Evolutionary conservation across 768 basidiomycete species (phyloP).

Genomic region (Asterophora parasitica): DNA sequence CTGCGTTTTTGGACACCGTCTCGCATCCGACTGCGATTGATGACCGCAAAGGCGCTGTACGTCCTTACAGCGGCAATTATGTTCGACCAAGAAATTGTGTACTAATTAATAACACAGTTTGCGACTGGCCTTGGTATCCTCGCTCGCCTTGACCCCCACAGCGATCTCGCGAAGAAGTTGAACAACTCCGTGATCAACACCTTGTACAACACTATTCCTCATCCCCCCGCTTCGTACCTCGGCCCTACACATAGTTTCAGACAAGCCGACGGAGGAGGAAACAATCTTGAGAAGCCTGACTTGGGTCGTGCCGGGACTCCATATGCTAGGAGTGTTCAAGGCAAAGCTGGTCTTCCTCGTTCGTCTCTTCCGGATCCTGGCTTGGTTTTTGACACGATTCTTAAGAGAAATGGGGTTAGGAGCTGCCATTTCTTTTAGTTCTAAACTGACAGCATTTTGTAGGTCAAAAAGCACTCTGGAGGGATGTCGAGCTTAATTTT

Average conservation of each 20-base stretch:
- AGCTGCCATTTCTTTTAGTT: background rate
- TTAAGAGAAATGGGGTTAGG: conserved; percentile 37
- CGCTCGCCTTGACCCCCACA: conserved; percentile 17
- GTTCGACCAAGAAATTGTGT: no score
- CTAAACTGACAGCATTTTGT: no score
- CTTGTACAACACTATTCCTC: conserved; percentile 58
- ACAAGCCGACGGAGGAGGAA: conserved; percentile 43
- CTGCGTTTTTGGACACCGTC: conserved; percentile 23
- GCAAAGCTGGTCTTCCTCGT: conserved; percentile 32
- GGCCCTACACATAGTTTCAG: conserved; percentile 34
- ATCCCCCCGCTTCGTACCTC: conserved; percentile 33
- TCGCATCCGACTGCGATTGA: conserved; percentile 31
- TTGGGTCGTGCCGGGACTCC: conserved; percentile 46
- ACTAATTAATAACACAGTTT: conserved; percentile 17
- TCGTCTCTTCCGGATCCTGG: conserved; percentile 49
- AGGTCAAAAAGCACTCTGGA: conserved; percentile 43
- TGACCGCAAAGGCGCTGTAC: conserved; percentile 32
- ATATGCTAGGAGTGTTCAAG: conserved; percentile 48
- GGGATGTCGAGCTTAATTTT: conserved; percentile 61
- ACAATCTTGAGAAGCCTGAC: conserved; percentile 39
- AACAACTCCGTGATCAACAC: conserved; percentile 29
- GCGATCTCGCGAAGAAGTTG: conserved; percentile 15
- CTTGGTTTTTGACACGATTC: conserved; percentile 55
- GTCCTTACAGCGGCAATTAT: no score
- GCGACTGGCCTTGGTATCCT: conserved; percentile 22